Conservation (phyloP, 2,329 filamentous ascomycete species). For the Cytospora piceae region DNA sequence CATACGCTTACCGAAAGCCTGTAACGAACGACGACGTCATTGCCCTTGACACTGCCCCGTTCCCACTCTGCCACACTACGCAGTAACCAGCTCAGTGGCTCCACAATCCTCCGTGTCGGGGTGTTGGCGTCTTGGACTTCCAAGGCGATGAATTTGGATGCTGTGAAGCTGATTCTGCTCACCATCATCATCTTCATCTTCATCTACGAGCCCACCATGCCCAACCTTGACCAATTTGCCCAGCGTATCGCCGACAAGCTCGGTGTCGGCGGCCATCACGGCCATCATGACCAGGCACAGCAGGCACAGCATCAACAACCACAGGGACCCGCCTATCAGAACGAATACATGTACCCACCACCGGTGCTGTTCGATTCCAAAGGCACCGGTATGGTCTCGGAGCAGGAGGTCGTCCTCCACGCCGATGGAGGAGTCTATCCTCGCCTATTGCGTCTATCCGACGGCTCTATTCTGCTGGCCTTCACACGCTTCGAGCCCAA, state of each 20-base stretch:
- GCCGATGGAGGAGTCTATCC: constrained; percentile 49
- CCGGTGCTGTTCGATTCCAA: constrained; percentile 5
- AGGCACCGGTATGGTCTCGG: constrained; percentile 14
- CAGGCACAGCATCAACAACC: constrained; percentile 1
- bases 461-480: constrained; percentile 50
- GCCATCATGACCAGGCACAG: constrained; percentile 2
- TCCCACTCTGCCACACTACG: neutral
- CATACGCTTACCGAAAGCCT: neutral
- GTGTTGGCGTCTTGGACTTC: neutral
- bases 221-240: neutral
- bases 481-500: constrained; percentile 45
- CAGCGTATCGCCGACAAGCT: neutral
- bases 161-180: neutral
- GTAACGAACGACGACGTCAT: neutral
- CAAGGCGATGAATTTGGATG: neutral
- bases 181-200: neutral
- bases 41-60: neutral
- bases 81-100: neutral
- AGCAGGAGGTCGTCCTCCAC: constrained; percentile 38
- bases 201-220: neutral
- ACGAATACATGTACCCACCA: constrained; percentile 7
- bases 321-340: neutral
- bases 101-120: neutral
- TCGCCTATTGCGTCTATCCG: constrained; percentile 48
- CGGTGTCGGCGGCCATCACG: neutral